Conservation (phyloP, 441 rosid genomes). For the Pelargonium cotyledonis region DNA sequence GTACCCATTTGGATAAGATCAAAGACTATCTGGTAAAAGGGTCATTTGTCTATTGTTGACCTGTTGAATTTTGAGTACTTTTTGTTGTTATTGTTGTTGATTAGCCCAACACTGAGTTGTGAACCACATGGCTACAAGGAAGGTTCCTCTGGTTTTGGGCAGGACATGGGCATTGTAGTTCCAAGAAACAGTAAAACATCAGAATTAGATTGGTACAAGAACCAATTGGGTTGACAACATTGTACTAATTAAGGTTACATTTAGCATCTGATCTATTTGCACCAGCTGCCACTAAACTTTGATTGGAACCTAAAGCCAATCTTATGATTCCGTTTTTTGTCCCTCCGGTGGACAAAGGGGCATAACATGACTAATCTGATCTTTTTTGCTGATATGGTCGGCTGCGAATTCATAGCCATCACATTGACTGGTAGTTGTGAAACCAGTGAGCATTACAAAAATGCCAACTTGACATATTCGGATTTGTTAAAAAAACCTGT, state of each 20-base stretch:
- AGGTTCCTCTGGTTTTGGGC: too few species aligned
- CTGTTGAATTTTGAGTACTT: not conserved
- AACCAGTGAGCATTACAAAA: not conserved
- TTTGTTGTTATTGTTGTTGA: not conserved
- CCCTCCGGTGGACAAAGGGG: not conserved
- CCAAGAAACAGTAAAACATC: too few species aligned
- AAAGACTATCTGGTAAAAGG: not conserved
- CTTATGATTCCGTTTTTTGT: not conserved
- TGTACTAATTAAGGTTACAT: too few species aligned
- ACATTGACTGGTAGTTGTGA: not conserved
- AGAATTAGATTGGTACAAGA: too few species aligned
- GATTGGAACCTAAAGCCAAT: slow-evolving; percentile 3
- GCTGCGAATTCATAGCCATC: not conserved
- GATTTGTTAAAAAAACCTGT: not conserved
- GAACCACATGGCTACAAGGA: too few species aligned
- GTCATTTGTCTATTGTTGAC: not conserved
- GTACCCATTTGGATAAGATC: not conserved
- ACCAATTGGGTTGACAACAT: too few species aligned
- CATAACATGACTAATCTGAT: not conserved
- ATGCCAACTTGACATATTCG: not conserved
- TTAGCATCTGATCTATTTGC: not conserved
- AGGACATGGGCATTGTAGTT: too few species aligned
- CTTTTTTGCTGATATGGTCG: not conserved
- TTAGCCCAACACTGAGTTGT: too few species aligned
- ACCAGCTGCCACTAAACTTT: not conserved